Evolutionary conservation across 371 early-diverging fungal genomes (phyloP).

Genomic region (Neoconidiobolus thromboides): DNA sequence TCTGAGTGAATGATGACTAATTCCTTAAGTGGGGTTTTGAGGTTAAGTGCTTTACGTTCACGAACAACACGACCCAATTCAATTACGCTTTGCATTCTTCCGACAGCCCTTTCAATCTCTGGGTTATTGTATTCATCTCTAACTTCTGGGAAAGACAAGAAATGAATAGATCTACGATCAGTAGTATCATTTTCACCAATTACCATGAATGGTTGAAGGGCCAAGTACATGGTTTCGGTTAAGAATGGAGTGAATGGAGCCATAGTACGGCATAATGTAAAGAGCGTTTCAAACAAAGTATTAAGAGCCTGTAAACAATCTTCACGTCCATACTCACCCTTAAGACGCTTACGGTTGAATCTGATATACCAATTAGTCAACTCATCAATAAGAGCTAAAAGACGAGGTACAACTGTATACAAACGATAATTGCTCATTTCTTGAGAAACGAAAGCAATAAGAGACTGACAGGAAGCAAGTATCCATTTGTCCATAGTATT

Average conservation of each 20-base stretch:
- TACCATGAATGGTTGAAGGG: slow-evolving; percentile 55
- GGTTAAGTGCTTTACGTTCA: slow-evolving; percentile 82
- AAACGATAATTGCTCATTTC: slow-evolving; percentile 95
- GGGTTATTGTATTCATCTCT: slow-evolving; percentile 90
- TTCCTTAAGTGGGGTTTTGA: slow-evolving; percentile 95
- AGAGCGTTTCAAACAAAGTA: slow-evolving; percentile 87
- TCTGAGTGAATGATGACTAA: slow-evolving; percentile 81
- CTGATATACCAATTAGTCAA: slow-evolving; percentile 99
- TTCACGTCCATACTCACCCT: slow-evolving; percentile 80
- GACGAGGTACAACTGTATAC: slow-evolving; percentile 87
- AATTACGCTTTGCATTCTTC: slow-evolving; percentile 94
- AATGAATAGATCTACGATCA: slow-evolving; percentile 81
- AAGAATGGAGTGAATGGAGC: slow-evolving; percentile 99
- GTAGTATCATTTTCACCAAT: slow-evolving; percentile 24
- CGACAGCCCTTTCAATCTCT: slow-evolving; percentile 83
- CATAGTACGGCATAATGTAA: slow-evolving; percentile 85
- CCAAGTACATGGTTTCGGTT: slow-evolving; percentile 96
- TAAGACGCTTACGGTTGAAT: slow-evolving; percentile 95
- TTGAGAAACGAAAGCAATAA: slow-evolving; percentile 73
- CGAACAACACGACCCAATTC: slow-evolving; percentile 90
- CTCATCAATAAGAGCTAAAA: slow-evolving; percentile 83
- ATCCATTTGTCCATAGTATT: slow-evolving; percentile 98
- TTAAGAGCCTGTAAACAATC: slow-evolving; percentile 72
- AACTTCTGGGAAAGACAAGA: slow-evolving; percentile 78
- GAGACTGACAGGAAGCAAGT: slow-evolving; percentile 79